A percentile compares a stretch with the other conserved stretches of the same genome.
These are phyloP conservation scores for Suhomyces wounanorum DNA, from an alignment of 1,139 yeast genomes.

Conservation along the genomic window DNA sequence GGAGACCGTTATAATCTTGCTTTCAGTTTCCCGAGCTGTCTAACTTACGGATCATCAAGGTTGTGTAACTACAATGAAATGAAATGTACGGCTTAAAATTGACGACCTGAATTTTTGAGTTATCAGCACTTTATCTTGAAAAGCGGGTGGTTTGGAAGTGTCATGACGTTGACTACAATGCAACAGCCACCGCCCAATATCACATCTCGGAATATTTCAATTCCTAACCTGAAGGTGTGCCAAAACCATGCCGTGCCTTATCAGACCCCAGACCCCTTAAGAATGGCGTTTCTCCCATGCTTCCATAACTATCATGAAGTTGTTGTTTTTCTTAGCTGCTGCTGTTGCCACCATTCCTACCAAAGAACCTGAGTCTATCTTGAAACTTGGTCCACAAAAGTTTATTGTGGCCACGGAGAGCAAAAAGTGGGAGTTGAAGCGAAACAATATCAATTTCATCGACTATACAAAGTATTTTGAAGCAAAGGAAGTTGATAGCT, in stretches of 20 bases:
- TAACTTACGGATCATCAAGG: too few species aligned
- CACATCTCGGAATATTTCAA: neutral
- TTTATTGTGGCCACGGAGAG: constrained; percentile 52
- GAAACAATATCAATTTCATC: constrained; percentile 60
- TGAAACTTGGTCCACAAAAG: constrained; percentile 42
- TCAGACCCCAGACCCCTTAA: neutral
- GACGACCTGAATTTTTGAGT: neutral
- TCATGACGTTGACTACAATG: neutral
- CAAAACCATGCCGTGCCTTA: neutral
- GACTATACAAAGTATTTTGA: constrained; percentile 63
- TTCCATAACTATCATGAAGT: neutral
- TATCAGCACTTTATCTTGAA: neutral
- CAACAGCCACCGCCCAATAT: neutral
- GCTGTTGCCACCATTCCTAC: neutral
- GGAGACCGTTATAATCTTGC: too few species aligned
- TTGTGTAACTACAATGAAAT: too few species aligned
- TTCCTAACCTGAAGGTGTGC: neutral
- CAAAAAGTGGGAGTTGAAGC: constrained; percentile 56
- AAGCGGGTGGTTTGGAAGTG: neutral
- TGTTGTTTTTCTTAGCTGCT: neutral
- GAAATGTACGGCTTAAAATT: too few species aligned
- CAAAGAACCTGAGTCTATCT: constrained; percentile 16
- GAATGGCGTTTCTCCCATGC: neutral
- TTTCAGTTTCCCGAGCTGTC: too few species aligned
- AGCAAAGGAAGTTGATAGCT: constrained; percentile 31